Evolutionary conservation across 2,329 filamentous ascomycete genomes (phyloP), one percentile per base, ranked within the genome.

Genomic region (Fusarium sp.): DNA sequence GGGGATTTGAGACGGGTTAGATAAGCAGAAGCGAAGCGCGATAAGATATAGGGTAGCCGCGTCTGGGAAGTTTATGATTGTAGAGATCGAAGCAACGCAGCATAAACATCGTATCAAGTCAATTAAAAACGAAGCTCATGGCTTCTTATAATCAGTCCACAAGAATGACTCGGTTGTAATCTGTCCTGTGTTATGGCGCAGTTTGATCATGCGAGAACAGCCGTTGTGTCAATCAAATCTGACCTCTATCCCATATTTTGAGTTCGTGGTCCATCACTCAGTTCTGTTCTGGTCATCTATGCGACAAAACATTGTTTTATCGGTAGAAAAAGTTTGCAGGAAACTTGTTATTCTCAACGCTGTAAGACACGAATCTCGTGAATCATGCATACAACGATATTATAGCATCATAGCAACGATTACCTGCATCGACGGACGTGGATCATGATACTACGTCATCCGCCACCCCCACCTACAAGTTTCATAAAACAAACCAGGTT

Each of bases 381-480:
- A 41, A 35, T 22, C 2, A 4, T 44, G 7, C 17, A 35, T n/a
- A 38, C 39, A 17, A 24, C 15, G 7, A 45, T 47, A 42, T 44
- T 48, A 61, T 67, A 67, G 31, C 66, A 69, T 67, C 66, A 68
- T 66, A 47, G 63, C 35, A 52, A 61, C 33, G 28, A 41, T 38
- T 54, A 42, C 54, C 31, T 69, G 44, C 31, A 36, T 54, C 15
- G 15, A 56, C 39, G 35, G 0, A 54, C 10, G 58, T 28, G 24
- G 22, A 49, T 61, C 39, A 35, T 35, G n/a, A 47, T 47, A 15
- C 55, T 71, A 71, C 69, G 67, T 71, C 69, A 71, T 71, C 44
- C 67, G 67, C 67, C 61, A 71, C 67, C 69, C 49, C 67, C 68
- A 61, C 69, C 36, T 54, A 24, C 39, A 22, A 66, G 42, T 5